These are phyloP conservation scores for Botrytis byssoidea DNA, from an alignment of 2,329 filamentous ascomycete species.

Conservation along the genomic window DNA sequence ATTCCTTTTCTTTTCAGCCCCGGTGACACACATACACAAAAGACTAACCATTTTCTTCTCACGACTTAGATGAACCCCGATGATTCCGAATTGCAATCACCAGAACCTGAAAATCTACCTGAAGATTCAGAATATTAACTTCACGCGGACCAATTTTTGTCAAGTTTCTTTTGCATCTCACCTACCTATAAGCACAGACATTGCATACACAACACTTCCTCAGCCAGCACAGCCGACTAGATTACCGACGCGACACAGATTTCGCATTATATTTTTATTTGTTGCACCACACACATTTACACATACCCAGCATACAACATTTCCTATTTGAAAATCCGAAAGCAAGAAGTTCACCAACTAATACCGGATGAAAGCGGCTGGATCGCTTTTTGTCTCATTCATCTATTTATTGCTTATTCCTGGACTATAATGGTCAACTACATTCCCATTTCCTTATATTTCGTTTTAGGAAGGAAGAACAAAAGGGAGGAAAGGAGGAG, in stretches of 20 bases:
- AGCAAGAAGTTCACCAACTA: background rate
- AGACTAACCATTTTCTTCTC: constrained; percentile 1
- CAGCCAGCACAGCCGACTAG: background rate
- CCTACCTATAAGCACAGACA: background rate
- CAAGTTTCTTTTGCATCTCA: background rate
- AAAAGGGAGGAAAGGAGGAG: background rate
- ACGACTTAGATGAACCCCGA: constrained; percentile 6
- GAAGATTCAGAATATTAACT: constrained; percentile 7
- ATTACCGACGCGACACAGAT: background rate
- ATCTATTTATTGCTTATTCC: background rate
- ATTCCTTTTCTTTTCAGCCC: constrained; percentile 1
- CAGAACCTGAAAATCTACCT: constrained; percentile 1
- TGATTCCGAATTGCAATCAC: constrained; percentile 10
- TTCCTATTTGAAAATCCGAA: background rate
- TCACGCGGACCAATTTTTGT: background rate
- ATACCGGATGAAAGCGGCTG: constrained; percentile 5
- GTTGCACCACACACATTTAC: background rate
- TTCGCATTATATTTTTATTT: background rate
- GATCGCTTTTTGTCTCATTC: constrained; percentile 6
- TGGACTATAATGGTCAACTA: background rate
- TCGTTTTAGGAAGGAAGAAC: background rate
- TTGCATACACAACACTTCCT: background rate
- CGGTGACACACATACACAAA: background rate
- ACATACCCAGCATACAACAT: background rate
- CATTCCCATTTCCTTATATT: background rate